Evolutionary conservation across 331 rosid genomes (phyloP).

Genomic region (Erythrophleum ivorense): DNA sequence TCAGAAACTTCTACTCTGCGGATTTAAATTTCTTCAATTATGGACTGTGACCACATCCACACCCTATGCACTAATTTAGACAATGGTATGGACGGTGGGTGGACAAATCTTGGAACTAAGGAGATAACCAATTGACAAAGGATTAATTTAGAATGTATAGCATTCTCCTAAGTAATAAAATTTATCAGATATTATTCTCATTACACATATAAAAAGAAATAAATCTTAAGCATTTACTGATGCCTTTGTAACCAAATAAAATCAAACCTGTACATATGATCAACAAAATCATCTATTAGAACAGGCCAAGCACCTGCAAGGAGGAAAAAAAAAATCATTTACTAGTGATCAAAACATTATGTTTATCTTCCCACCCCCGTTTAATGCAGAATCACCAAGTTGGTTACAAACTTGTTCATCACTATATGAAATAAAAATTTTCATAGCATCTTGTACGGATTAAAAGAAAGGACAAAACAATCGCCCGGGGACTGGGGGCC

Average conservation of each 20-base stretch:
- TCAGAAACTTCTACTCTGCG: background rate
- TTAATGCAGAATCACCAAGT: slow-evolving; percentile 17
- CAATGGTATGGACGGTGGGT: background rate
- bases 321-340: background rate
- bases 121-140: background rate
- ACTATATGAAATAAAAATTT: background rate
- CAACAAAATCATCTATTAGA: slow-evolving; percentile 93
- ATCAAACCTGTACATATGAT: slow-evolving; percentile 94
- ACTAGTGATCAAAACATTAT: slow-evolving; percentile 23
- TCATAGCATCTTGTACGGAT: background rate
- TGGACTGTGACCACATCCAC: background rate
- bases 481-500: too few species aligned
- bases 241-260: slow-evolving; percentile 27
- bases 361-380: background rate
- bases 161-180: background rate
- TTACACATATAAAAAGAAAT: background rate
- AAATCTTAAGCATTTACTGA: slow-evolving; percentile 18
- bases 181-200: slow-evolving; percentile 7
- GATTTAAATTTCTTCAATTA: background rate
- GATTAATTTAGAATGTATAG: background rate
- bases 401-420: background rate
- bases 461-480: background rate
- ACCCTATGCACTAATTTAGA: background rate
- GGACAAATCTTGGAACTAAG: background rate
- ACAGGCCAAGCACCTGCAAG: slow-evolving; percentile 99